Base-by-base conservation (phyloP, 768 basidiomycete species). In the Boletus barrowsii region DNA sequence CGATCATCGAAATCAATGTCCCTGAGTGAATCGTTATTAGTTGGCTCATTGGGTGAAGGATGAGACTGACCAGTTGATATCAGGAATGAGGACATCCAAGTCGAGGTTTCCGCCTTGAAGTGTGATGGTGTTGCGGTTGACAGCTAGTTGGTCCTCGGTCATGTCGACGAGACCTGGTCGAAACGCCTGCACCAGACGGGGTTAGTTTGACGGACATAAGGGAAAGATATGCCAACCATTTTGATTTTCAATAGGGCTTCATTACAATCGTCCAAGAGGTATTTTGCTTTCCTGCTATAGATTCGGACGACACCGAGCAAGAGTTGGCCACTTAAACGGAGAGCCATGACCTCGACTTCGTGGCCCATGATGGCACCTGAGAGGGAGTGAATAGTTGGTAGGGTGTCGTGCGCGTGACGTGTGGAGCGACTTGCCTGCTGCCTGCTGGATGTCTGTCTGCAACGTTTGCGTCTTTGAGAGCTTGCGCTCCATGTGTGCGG, bases 401-500 rank as follows among this genome's bases (percentile, higher is more conserved):
- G 14, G 32, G 18, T 10, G 13, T 18, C 13, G 22, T 18, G 24
- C 22, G 45, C 17, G 49, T 2, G 20, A n/a, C 13, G 8, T 4
- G 2, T 20, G 3, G 10, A 33, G 10, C 4, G 35, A 53, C 62
- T 60, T 61, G 87, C 92, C 91, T 62, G 96, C 93, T 51, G 91
- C 90, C 68, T 98, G 85, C 60, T 89, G 93, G 49, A 99, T 97
- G 72, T 97, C 92, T 1, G 95, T 95, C 66, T 94, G 90, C 3
- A 97, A 75, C 1, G 96, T 93, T 70, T 96, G 93, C 26, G 88
- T 86, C 73, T 98, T 99, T 62, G 91, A 93, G 65, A 99, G 85
- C 76, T 98, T 98, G 66, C 93, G 85, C 73, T 98, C 94, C 86
- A 96, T 94, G 79, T 98, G 96, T 2, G 97, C 96, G 40, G 96